phyloP scores from a whole-genome alignment of 164 flowering plant species.

The Taxillus chinensis region DNA sequence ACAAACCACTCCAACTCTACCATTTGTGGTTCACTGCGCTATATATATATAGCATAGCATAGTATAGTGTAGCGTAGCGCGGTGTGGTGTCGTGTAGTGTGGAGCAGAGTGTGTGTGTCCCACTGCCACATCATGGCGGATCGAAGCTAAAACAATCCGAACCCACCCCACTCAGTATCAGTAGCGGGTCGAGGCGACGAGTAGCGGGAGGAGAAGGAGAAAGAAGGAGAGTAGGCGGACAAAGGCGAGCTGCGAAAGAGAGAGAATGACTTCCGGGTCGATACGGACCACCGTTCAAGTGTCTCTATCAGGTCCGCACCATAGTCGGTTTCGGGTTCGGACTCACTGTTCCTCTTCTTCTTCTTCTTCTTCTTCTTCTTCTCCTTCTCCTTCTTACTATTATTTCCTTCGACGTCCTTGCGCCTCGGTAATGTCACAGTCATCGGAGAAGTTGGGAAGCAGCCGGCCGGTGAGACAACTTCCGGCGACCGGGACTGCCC shows the following conservation, averaged over 20 bases:
- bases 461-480: constrained; percentile 24
- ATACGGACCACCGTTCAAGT: constrained; percentile 36
- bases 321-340: constrained; percentile 16
- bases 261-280: constrained; percentile 33
- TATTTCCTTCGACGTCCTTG: background rate
- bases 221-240: constrained; percentile 23
- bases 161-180: constrained; percentile 57
- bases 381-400: constrained; percentile 12
- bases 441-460: constrained; percentile 28
- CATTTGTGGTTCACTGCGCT: no score
- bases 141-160: constrained; percentile 36
- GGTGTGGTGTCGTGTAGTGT: no score
- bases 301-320: constrained; percentile 27
- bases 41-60: no score
- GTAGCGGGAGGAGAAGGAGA: constrained; percentile 16
- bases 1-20: no score
- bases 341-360: background rate
- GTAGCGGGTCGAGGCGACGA: constrained; percentile 28
- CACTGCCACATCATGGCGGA: no score
- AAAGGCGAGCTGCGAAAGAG: constrained; percentile 26
- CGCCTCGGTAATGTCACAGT: no score
- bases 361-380: constrained; percentile 8
- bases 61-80: no score
- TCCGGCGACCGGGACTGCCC: constrained; percentile 11
- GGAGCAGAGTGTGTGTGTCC: no score